Evolutionary conservation across 2,329 filamentous ascomycete genomes (phyloP).

Genomic region (Apiospora pterosperma): DNA sequence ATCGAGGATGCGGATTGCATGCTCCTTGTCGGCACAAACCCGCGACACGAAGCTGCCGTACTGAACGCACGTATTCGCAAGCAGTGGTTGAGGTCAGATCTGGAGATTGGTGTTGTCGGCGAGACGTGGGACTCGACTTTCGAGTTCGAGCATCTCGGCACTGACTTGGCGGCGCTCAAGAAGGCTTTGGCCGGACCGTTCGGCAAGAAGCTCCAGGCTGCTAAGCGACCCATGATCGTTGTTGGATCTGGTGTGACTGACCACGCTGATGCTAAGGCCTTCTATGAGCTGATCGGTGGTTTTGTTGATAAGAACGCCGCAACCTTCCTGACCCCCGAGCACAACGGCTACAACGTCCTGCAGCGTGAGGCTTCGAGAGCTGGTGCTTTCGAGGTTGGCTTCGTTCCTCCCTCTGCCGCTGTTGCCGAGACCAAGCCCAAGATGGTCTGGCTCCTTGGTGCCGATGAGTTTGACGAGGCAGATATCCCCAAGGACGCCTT

Average conservation of each 20-base stretch:
- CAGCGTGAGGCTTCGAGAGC: constrained; percentile 90
- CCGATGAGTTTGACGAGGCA: constrained; percentile 80
- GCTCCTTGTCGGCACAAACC: constrained; percentile 91
- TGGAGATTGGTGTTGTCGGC: constrained; percentile 88
- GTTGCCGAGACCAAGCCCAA: constrained; percentile 86
- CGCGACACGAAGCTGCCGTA: constrained; percentile 89
- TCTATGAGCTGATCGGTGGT: constrained; percentile 84
- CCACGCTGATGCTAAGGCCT: constrained; percentile 84
- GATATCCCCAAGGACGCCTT: constrained; percentile 96
- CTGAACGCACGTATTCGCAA: constrained; percentile 96
- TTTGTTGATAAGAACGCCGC: constrained; percentile 92
- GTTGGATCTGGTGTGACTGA: constrained; percentile 90
- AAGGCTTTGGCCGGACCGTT: constrained; percentile 80
- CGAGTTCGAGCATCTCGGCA: constrained; percentile 87
- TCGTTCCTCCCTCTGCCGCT: constrained; percentile 77
- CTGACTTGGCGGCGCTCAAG: constrained; percentile 77
- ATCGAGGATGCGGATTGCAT: constrained; percentile 93
- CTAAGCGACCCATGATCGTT: constrained; percentile 94
- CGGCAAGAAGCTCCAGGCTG: constrained; percentile 84
- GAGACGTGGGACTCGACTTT: constrained; percentile 93
- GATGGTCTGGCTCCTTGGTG: constrained; percentile 94
- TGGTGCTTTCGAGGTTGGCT: constrained; percentile 94
- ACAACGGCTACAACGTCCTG: constrained; percentile 97
- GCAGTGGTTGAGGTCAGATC: constrained; percentile 93
- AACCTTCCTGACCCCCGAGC: constrained; percentile 84